phyloP scores from a whole-genome alignment of 78 protist genomes.

The Cavenderia fasciculata region DNA sequence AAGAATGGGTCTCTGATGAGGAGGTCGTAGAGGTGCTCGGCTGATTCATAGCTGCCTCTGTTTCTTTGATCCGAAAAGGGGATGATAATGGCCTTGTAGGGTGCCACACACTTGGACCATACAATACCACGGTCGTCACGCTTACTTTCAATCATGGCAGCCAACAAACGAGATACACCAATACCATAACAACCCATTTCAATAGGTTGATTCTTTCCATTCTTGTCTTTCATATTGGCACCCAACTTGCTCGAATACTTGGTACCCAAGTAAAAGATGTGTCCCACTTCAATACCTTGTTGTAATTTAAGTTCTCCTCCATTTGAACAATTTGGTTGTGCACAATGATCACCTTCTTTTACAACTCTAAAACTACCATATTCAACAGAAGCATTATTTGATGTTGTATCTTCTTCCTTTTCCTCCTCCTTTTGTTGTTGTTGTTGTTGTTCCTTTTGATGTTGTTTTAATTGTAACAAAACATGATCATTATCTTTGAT shows the following conservation, averaged over 20 bases:
- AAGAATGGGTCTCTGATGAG: slow-evolving; percentile 18
- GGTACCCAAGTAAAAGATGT: slow-evolving; percentile 71
- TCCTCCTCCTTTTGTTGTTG: not conserved
- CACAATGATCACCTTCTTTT: slow-evolving; percentile 39
- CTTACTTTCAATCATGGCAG: slow-evolving; percentile 56
- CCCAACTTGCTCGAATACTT: slow-evolving; percentile 41
- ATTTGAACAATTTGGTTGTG: not conserved
- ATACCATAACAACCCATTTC: slow-evolving; percentile 85
- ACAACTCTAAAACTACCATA: slow-evolving; percentile 11
- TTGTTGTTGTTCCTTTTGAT: not conserved
- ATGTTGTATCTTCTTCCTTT: not conserved
- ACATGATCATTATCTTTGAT: not conserved
- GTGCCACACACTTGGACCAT: slow-evolving; percentile 65
- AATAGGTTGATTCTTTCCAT: slow-evolving; percentile 2
- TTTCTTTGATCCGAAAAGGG: slow-evolving; percentile 12
- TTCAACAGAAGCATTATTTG: not conserved
- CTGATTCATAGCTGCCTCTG: not conserved
- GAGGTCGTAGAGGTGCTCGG: slow-evolving; percentile 1
- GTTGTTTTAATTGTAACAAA: no score
- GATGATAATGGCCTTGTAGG: slow-evolving; percentile 42
- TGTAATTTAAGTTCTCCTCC: not conserved
- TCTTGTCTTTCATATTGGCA: not conserved
- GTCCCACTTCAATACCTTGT: slow-evolving; percentile 82
- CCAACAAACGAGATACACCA: slow-evolving; percentile 79
- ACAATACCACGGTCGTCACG: not conserved